A percentile compares a stretch with the other conserved stretches of the same genome.
phyloP scores from a whole-genome alignment of 352 stramenopile species.

The Phytophthora macrochlamydospora region DNA sequence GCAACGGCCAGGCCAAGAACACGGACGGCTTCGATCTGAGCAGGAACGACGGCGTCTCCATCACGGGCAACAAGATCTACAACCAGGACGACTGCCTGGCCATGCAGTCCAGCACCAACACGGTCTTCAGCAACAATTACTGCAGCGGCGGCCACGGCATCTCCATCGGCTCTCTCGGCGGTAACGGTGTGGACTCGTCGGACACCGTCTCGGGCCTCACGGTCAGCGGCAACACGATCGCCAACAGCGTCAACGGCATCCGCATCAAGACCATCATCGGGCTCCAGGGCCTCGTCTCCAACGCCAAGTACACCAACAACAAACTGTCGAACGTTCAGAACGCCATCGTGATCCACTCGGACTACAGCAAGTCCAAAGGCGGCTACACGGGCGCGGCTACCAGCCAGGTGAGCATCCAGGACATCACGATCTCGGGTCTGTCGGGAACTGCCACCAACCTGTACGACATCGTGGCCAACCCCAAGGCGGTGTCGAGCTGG shows the following conservation, averaged over 20 bases:
- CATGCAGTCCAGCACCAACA: slow-evolving; percentile 27
- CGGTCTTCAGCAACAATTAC: slow-evolving; percentile 15
- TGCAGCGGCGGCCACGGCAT: slow-evolving; percentile 31
- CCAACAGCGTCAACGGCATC: slow-evolving; percentile 29
- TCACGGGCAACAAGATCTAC: slow-evolving; percentile 35
- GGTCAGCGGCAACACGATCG: slow-evolving; percentile 27
- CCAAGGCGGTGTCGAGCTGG: slow-evolving; percentile 21
- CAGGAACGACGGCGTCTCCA: slow-evolving; percentile 30
- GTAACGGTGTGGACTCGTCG: slow-evolving; percentile 7
- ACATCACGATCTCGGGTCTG: slow-evolving; percentile 27
- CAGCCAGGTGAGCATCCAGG: slow-evolving; percentile 29
- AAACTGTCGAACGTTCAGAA: slow-evolving; percentile 17
- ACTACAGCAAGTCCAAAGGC: slow-evolving; percentile 17
- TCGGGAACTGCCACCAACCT: slow-evolving; percentile 14
- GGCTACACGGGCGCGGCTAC: slow-evolving; percentile 15
- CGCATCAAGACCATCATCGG: slow-evolving; percentile 23
- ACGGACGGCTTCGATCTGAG: slow-evolving; percentile 34
- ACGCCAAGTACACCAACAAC: slow-evolving; percentile 25
- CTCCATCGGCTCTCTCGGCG: slow-evolving; percentile 28
- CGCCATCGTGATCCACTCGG: slow-evolving; percentile 23
- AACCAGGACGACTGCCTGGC: slow-evolving; percentile 33
- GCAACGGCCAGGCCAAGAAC: slow-evolving; percentile 19
- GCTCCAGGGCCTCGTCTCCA: slow-evolving; percentile 16
- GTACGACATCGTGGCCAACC: slow-evolving; percentile 28
- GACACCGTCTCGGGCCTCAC: slow-evolving; percentile 22